phyloP scores from a whole-genome alignment of 2,329 filamentous ascomycete species.

The Fusarium hainanense region DNA sequence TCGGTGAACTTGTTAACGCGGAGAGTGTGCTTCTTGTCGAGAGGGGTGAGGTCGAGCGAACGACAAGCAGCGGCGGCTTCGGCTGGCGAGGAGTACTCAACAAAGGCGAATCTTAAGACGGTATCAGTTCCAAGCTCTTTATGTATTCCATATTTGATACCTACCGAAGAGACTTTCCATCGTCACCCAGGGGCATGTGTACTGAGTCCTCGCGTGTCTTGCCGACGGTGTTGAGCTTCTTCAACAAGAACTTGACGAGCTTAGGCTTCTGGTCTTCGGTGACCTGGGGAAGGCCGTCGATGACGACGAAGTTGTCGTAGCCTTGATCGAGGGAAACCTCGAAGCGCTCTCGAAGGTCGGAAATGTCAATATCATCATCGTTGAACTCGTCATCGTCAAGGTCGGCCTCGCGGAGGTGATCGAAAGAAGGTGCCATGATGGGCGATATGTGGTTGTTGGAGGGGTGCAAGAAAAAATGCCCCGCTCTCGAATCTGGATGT shows the following conservation, averaged over 20 bases:
- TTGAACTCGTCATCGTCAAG: slow-evolving; percentile 87
- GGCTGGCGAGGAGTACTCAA: slow-evolving; percentile 91
- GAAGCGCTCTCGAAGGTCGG: slow-evolving; percentile 92
- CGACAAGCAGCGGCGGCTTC: slow-evolving; percentile 92
- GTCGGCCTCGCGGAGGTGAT: slow-evolving; percentile 91
- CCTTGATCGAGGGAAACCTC: slow-evolving; percentile 96
- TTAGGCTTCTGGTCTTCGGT: slow-evolving; percentile 92
- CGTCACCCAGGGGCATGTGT: slow-evolving; percentile 92
- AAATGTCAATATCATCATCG: slow-evolving; percentile 94
- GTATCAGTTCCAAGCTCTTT: slow-evolving; percentile 22
- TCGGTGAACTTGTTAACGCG: slow-evolving; percentile 98
- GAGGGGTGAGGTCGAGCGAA: slow-evolving; percentile 83
- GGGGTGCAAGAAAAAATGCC: slow-evolving; percentile 53
- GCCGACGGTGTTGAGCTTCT: slow-evolving; percentile 89
- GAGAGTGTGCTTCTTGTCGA: slow-evolving; percentile 97
- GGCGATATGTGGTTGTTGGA: slow-evolving; percentile 50
- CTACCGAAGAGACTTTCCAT: slow-evolving; percentile 87
- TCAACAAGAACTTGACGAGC: slow-evolving; percentile 94
- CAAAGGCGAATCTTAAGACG: slow-evolving; percentile 84
- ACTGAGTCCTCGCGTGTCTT: slow-evolving; percentile 87
- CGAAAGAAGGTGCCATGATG: slow-evolving; percentile 91
- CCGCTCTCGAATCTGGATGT: slow-evolving; percentile 48
- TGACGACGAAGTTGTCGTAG: slow-evolving; percentile 94
- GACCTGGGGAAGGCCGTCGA: slow-evolving; percentile 92
- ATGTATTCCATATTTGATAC: slow-evolving; percentile 45